phyloP scores from a whole-genome alignment of 148 eudicot genomes.

The Camellia granthamiana region DNA sequence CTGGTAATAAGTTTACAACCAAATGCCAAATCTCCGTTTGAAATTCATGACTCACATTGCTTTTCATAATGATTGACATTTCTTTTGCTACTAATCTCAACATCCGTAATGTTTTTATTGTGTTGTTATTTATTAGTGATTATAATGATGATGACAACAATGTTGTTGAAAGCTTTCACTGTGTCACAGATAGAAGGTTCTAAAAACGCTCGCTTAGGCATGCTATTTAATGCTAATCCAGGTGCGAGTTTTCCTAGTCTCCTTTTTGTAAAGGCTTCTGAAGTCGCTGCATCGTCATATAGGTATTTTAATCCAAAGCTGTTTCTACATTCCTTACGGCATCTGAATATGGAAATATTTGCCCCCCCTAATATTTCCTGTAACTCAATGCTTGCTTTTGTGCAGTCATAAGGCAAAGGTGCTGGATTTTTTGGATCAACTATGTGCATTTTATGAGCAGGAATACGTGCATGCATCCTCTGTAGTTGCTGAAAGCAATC shows the following conservation, averaged over 20 bases:
- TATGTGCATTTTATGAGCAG: conserved; percentile 60
- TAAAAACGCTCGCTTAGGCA: conserved; percentile 73
- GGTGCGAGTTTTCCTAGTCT: conserved; percentile 52
- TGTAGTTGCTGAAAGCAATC: conserved; percentile 33
- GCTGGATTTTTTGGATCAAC: conserved; percentile 71
- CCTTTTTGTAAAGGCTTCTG: conserved; percentile 59
- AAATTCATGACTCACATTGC: background rate
- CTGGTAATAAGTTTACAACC: conserved; percentile 49
- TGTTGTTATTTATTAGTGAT: background rate
- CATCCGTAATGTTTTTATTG: background rate
- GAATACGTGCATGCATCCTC: conserved; percentile 46
- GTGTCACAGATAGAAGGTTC: conserved; percentile 66
- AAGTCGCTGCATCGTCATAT: conserved; percentile 63
- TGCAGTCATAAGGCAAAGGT: conserved; percentile 81
- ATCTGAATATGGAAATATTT: background rate
- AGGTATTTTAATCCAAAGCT: conserved; percentile 41
- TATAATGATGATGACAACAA: background rate
- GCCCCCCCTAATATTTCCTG: background rate
- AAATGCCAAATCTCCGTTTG: background rate
- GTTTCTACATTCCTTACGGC: conserved; percentile 1
- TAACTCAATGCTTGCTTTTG: background rate
- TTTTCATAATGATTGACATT: conserved; percentile 10
- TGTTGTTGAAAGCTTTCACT: conserved; percentile 3
- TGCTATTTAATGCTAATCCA: conserved; percentile 53
- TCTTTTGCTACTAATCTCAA: background rate